Conservation (phyloP, 306 rosid genomes). For the Abrus pulchellus region DNA sequence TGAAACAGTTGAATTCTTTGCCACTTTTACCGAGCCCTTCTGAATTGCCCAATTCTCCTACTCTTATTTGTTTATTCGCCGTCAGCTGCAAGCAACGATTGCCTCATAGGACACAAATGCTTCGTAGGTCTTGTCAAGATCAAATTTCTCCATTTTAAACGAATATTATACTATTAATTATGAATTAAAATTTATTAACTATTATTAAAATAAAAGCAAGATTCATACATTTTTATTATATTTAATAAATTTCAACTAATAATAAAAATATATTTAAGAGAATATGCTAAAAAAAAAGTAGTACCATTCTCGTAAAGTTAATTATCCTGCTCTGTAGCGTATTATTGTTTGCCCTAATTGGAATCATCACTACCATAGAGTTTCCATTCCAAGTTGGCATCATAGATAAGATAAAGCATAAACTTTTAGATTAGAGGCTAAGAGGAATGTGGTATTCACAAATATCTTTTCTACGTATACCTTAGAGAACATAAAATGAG, state of each 20-base stretch:
- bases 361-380: not conserved
- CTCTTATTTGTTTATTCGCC: not conserved
- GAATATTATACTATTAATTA: too few species aligned
- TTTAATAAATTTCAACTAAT: too few species aligned
- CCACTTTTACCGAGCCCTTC: not conserved
- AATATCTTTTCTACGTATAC: not conserved
- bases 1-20: too few species aligned
- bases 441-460: not conserved
- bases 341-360: not conserved
- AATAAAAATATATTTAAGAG: too few species aligned
- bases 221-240: too few species aligned
- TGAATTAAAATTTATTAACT: too few species aligned
- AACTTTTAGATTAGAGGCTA: constrained; percentile 16
- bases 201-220: too few species aligned
- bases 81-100: not conserved
- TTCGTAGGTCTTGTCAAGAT: not conserved
- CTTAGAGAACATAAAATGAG: constrained; percentile 2
- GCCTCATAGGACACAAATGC: not conserved
- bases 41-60: not conserved
- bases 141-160: not conserved
- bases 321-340: not conserved
- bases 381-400: not conserved
- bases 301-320: not conserved
- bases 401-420: not conserved
- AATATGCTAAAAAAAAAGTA: too few species aligned